These are phyloP conservation scores for Moniliella sp. DNA, from an alignment of 1,284 basidiomycete species.

Conservation along the genomic window DNA sequence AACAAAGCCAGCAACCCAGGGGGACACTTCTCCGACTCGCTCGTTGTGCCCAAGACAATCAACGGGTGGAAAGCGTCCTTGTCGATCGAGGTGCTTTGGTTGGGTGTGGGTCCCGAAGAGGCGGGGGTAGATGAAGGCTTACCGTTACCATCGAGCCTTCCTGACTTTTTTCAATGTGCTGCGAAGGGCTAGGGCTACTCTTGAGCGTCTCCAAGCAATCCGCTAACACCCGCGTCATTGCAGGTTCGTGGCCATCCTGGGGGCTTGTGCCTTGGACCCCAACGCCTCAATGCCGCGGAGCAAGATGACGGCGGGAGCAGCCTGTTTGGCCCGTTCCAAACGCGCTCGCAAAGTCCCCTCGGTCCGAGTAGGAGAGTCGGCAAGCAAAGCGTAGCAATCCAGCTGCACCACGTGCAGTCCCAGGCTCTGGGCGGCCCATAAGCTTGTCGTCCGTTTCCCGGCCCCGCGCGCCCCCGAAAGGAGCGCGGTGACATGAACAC, in stretches of 20 bases:
- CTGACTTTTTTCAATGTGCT: conserved; percentile 1
- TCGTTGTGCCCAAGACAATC: conserved; percentile 47
- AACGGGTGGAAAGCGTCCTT: conserved; percentile 6
- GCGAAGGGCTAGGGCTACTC: no score
- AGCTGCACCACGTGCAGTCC: conserved; percentile 68
- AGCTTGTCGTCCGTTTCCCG: conserved; percentile 49
- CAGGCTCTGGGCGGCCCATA: conserved; percentile 44
- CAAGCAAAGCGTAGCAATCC: conserved; percentile 63
- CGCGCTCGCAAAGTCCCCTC: conserved; percentile 54
- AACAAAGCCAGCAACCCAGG: conserved; percentile 51
- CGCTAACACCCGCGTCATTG: conserved; percentile 45
- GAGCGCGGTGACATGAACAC: conserved; percentile 38
- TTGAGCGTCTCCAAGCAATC: conserved; percentile 45
- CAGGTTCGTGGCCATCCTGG: conserved; percentile 53
- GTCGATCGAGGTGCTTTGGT: no score
- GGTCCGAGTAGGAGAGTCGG: conserved; percentile 57
- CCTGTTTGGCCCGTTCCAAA: conserved; percentile 57
- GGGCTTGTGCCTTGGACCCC: conserved; percentile 47
- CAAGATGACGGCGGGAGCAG: conserved; percentile 65
- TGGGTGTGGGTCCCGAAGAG: no score
- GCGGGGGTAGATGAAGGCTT: neutral
- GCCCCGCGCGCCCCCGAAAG: conserved; percentile 52
- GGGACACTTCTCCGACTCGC: conserved; percentile 49
- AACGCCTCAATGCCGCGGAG: conserved; percentile 68
- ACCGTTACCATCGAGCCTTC: neutral